phyloP scores from a whole-genome alignment of 1,284 basidiomycete genomes.

The Lignosus rhinocerotis region DNA sequence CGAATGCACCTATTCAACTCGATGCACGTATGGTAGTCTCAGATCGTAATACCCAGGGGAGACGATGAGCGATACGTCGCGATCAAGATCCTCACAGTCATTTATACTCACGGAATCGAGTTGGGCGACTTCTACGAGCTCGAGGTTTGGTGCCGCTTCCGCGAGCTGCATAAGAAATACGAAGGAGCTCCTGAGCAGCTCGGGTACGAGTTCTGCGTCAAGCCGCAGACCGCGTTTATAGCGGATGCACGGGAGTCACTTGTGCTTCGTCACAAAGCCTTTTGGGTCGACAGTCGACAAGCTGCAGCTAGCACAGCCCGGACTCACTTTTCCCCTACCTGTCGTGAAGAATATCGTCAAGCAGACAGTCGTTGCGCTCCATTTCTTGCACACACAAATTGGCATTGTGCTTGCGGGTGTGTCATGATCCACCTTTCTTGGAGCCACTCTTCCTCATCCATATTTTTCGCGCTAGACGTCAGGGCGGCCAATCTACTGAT shows the following conservation, averaged over 20 bases:
- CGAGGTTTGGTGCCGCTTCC: slow-evolving; percentile 3
- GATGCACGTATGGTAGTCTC: too few relatives aligned
- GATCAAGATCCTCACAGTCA: slow-evolving; percentile 9
- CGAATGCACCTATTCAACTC: too few relatives aligned
- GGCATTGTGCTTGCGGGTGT: slow-evolving; percentile 17
- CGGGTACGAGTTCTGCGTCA: background rate
- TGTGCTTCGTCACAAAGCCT: slow-evolving; percentile 1
- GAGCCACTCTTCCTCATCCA: too few relatives aligned
- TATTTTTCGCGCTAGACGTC: background rate
- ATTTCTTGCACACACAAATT: slow-evolving; percentile 16
- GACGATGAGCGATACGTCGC: slow-evolving; percentile 2
- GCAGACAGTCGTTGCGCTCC: slow-evolving; percentile 15
- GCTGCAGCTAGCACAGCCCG: background rate
- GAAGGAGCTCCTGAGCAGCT: background rate
- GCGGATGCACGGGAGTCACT: background rate
- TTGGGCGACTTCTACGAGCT: background rate
- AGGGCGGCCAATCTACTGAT: slow-evolving; percentile 2
- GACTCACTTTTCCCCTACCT: background rate
- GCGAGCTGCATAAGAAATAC: background rate
- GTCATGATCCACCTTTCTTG: background rate
- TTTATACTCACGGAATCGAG: slow-evolving; percentile 1
- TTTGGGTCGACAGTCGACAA: slow-evolving; percentile 6
- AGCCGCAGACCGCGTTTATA: background rate
- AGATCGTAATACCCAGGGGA: background rate
- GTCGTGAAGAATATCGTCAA: slow-evolving; percentile 7